Conservation (phyloP, 495 filamentous ascomycete species). For the Penicillium malachiteum region DNA sequence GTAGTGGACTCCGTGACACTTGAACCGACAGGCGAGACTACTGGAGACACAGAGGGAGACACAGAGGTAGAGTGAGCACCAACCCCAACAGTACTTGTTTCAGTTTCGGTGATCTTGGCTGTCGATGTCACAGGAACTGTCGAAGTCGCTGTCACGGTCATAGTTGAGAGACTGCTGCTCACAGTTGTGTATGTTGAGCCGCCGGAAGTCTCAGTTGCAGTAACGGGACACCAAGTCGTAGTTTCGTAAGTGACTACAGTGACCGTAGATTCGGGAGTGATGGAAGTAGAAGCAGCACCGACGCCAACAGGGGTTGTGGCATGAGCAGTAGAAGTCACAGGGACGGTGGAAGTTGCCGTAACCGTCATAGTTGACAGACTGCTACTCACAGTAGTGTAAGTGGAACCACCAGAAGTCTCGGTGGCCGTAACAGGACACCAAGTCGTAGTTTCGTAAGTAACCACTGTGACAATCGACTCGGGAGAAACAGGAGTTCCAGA, state of each 20-base stretch:
- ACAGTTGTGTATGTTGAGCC: constrained; percentile 6
- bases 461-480: constrained; percentile 8
- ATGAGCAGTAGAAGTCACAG: constrained; percentile 27
- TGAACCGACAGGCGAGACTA: neutral
- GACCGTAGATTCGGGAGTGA: constrained; percentile 30
- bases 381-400: constrained; percentile 31
- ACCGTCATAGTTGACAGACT: constrained; percentile 35
- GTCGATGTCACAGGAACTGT: constrained; percentile 4
- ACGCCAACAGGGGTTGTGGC: constrained; percentile 9
- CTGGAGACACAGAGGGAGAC: neutral
- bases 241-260: constrained; percentile 34
- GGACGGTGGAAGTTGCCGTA: constrained; percentile 38
- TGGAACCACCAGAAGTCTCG: constrained; percentile 28
- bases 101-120: neutral
- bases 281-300: neutral
- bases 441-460: constrained; percentile 30
- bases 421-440: constrained; percentile 40
- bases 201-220: constrained; percentile 25
- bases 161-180: constrained; percentile 24
- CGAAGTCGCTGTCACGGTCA: constrained; percentile 22
- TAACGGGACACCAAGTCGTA: constrained; percentile 54
- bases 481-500: neutral
- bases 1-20: neutral
- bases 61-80: neutral
- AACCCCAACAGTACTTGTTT: neutral